phyloP scores from a whole-genome alignment of 352 stramenopile species.

The Pythium grandisporangium region DNA sequence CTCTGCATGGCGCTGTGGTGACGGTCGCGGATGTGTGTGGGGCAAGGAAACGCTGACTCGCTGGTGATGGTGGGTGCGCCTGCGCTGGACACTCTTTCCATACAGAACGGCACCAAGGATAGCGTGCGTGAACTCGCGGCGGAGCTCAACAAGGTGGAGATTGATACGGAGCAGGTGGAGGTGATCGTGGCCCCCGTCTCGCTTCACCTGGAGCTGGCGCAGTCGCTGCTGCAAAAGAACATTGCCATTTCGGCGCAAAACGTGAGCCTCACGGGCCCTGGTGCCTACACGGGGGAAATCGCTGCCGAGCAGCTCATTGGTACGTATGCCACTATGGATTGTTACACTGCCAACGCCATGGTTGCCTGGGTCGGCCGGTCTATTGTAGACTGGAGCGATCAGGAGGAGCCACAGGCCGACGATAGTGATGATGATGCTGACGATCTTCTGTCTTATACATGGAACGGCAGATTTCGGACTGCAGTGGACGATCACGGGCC shows the following conservation, averaged over 20 bases:
- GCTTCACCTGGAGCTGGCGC: slow-evolving; percentile 38
- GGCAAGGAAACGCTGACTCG: slow-evolving; percentile 45
- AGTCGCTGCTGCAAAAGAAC: slow-evolving; percentile 39
- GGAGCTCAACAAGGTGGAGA: slow-evolving; percentile 73
- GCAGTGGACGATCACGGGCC: slow-evolving; percentile 82
- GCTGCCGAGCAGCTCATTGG: slow-evolving; percentile 84
- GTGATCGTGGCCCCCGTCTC: slow-evolving; percentile 62
- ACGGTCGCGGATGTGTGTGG: slow-evolving; percentile 90
- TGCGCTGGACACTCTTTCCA: slow-evolving; percentile 4
- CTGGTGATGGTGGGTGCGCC: slow-evolving; percentile 11
- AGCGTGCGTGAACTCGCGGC: slow-evolving; percentile 74
- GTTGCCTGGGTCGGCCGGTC: too few relatives aligned
- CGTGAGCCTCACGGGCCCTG: slow-evolving; percentile 63
- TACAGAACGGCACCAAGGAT: slow-evolving; percentile 64
- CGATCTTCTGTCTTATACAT: too few relatives aligned
- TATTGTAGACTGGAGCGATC: too few relatives aligned
- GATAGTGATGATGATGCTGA: too few relatives aligned
- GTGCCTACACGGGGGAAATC: slow-evolving; percentile 90
- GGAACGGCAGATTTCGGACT: slow-evolving; percentile 59
- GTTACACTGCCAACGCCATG: too few relatives aligned
- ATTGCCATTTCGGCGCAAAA: slow-evolving; percentile 63
- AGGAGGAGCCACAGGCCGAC: too few relatives aligned
- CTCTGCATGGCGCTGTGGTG: too few relatives aligned
- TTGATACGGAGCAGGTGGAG: slow-evolving; percentile 54
- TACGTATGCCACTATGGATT: too few relatives aligned